A percentile compares a stretch with the other conserved stretches of the same genome.
Conservation (phyloP, 2,329 filamentous ascomycete species). For the Fusarium zealandicum region DNA sequence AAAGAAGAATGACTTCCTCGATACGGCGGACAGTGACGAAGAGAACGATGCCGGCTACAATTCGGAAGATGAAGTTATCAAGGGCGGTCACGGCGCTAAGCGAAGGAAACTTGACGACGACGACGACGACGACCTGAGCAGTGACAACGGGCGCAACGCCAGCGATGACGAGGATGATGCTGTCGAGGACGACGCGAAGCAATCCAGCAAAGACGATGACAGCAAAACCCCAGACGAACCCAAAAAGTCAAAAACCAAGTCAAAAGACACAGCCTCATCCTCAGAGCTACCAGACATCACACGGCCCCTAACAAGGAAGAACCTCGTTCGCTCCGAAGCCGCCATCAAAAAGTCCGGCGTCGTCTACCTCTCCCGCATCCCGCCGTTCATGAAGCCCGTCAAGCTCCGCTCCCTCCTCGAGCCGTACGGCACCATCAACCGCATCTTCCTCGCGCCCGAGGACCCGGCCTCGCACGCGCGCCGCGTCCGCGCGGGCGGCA, state of each 20-base stretch:
- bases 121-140: slow-evolving; percentile 47
- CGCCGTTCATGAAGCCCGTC: slow-evolving; percentile 86
- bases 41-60: slow-evolving; percentile 67
- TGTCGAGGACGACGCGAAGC: slow-evolving; percentile 40
- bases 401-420: slow-evolving; percentile 79
- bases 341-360: slow-evolving; percentile 78
- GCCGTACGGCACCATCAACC: slow-evolving; percentile 77
- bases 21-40: slow-evolving; percentile 64
- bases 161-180: slow-evolving; percentile 46
- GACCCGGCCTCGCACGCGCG: slow-evolving; percentile 70
- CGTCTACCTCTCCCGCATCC: slow-evolving; percentile 82
- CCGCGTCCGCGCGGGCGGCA: slow-evolving; percentile 76
- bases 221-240: slow-evolving; percentile 14
- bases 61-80: slow-evolving; percentile 73
- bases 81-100: slow-evolving; percentile 69
- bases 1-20: slow-evolving; percentile 77
- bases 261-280: slow-evolving; percentile 42
- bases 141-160: slow-evolving; percentile 47
- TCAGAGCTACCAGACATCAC: slow-evolving; percentile 56
- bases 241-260: slow-evolving; percentile 35
- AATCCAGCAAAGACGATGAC: slow-evolving; percentile 36
- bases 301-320: slow-evolving; percentile 68
- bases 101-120: slow-evolving; percentile 63
- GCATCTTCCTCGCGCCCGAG: slow-evolving; percentile 81
- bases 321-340: slow-evolving; percentile 69